These are phyloP conservation scores for Kregervanrija delftensis DNA, from an alignment of 805 yeast species.

Conservation along the genomic window DNA sequence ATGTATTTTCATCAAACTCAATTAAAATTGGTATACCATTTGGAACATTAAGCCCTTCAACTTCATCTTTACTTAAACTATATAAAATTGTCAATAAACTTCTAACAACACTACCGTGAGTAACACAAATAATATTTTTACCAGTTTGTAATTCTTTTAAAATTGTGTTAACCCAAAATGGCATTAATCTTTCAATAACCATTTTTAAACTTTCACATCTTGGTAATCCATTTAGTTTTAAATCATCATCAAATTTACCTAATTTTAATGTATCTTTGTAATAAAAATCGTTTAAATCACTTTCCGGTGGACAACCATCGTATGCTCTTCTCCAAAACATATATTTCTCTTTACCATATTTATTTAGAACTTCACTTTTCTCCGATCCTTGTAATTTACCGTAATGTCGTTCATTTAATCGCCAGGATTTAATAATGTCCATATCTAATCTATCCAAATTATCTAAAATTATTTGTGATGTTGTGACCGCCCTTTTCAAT, in stretches of 20 bases:
- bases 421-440: conserved; percentile 62
- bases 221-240: conserved; percentile 45
- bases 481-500: conserved; percentile 67
- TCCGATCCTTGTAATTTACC: conserved; percentile 77
- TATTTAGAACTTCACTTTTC: conserved; percentile 56
- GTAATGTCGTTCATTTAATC: conserved; percentile 79
- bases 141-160: conserved; percentile 39
- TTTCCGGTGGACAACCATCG: conserved; percentile 60
- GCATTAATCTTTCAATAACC: conserved; percentile 61
- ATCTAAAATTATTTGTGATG: conserved; percentile 59
- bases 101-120: conserved; percentile 79
- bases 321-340: conserved; percentile 77
- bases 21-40: conserved; percentile 77
- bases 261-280: conserved; percentile 22
- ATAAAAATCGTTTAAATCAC: conserved; percentile 33
- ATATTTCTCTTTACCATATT: conserved; percentile 67
- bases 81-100: conserved; percentile 66
- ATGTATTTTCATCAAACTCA: conserved; percentile 39
- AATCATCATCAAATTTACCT: conserved; percentile 26
- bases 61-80: conserved; percentile 57
- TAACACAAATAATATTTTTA: conserved; percentile 60
- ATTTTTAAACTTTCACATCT: conserved; percentile 67
- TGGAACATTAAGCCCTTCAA: conserved; percentile 71
- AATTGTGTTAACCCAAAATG: conserved; percentile 50
- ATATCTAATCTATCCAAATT: conserved; percentile 42